A percentile compares a stretch with the other conserved stretches of the same genome.
phyloP scores from a whole-genome alignment of 192 early-diverging fungal species.

The Allomyces macrogynus region DNA sequence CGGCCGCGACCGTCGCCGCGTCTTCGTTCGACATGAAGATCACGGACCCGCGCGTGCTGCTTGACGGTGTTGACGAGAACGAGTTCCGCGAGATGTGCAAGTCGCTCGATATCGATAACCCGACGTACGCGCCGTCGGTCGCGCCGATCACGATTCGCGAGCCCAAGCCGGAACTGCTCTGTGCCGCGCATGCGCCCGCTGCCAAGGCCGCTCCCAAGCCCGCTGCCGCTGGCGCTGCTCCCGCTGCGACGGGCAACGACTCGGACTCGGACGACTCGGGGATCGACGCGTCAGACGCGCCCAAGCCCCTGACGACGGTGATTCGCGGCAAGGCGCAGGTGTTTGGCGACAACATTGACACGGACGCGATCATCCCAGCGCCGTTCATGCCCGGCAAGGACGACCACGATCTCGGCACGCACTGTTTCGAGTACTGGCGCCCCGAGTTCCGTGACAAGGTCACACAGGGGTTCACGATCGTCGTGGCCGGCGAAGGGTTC shows the following conservation, averaged over 20 bases:
- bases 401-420: conserved; percentile 46
- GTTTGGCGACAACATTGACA: conserved; percentile 58
- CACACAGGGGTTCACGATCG: conserved; percentile 40
- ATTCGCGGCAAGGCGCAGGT: conserved; percentile 47
- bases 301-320: conserved; percentile 13
- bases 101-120: conserved; percentile 33
- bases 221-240: conserved; percentile 1
- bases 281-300: conserved; percentile 3
- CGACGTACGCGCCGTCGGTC: conserved; percentile 7
- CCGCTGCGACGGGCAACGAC: not conserved
- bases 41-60: conserved; percentile 41
- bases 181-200: conserved; percentile 12
- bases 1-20: conserved; percentile 58
- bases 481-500: conserved; percentile 52
- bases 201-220: conserved; percentile 9
- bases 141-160: conserved; percentile 35
- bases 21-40: conserved; percentile 56
- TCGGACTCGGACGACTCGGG: too few relatives aligned
- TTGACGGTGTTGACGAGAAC: conserved; percentile 39
- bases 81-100: conserved; percentile 42
- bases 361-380: conserved; percentile 59
- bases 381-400: conserved; percentile 51
- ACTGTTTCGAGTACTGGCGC: conserved; percentile 50
- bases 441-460: conserved; percentile 50
- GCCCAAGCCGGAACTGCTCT: conserved; percentile 33